Conservation (phyloP, 1,284 basidiomycete species). For the Cutaneotrichosporon cyanovorans region DNA sequence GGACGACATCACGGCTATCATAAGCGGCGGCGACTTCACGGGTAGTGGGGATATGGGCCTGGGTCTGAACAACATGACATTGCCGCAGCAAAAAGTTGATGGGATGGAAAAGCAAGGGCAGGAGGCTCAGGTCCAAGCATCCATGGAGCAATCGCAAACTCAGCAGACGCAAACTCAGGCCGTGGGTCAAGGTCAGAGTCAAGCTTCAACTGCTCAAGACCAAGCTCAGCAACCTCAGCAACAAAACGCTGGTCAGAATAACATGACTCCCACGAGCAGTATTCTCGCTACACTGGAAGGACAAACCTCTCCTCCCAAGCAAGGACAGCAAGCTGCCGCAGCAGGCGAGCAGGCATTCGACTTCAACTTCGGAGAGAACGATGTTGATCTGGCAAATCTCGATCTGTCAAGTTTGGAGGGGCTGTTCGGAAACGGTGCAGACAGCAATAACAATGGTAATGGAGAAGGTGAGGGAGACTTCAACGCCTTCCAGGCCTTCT, state of each 20-base stretch:
- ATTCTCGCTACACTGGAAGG: constrained; percentile 11
- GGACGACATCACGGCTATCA: constrained; percentile 23
- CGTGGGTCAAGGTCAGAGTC: neutral
- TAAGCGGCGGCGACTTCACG: constrained; percentile 15
- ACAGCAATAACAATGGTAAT: neutral
- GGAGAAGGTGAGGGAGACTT: neutral
- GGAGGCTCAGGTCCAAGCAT: neutral
- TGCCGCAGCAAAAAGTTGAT: neutral
- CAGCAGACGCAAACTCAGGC: neutral
- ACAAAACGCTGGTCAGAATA: neutral
- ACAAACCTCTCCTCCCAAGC: neutral
- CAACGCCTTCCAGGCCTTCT: constrained; percentile 1
- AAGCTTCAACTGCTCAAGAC: no score
- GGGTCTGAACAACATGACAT: neutral
- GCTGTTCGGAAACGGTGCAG: constrained; percentile 5
- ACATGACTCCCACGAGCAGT: constrained; percentile 18
- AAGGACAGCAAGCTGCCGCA: neutral
- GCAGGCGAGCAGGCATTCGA: neutral
- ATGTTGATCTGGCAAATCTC: constrained; percentile 12
- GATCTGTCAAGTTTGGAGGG: constrained; percentile 13
- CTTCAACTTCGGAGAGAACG: constrained; percentile 8
- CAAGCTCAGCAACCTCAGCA: constrained; percentile 3
- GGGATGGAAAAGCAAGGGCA: neutral
- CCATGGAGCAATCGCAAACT: neutral
- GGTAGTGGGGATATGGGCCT: neutral